Evolutionary conservation across 1,284 basidiomycete genomes (phyloP), one percentile per base, ranked within the genome.

Genomic region (Apiotrichum porosum): DNA sequence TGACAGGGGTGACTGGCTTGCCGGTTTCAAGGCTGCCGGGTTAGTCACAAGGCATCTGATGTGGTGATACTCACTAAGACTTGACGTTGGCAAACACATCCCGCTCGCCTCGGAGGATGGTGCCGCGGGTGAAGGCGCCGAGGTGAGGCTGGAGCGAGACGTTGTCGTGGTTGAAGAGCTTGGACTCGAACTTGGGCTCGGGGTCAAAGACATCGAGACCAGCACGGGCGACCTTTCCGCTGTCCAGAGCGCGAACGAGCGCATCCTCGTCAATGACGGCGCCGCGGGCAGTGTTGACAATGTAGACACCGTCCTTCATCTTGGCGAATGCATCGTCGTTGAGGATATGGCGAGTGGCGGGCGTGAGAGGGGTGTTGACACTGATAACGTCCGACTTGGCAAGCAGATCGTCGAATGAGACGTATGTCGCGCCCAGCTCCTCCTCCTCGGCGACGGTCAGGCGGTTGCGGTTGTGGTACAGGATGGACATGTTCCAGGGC

Each of bases 251-350:
- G 22, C 55, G 51, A 13, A 70, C 57, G 24, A 71, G 57, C 9
- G 68, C 68, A 4, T 52, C 48, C 39, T 71, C 69, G 44, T 71
- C 63, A 24, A 71, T 66, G 14, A 71, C 68, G 45, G 53, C 39
- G 23, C 57, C 58, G 21, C 69, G 45, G 17, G 65, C 62, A n/a
- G 68, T 70, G 53, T 71, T 71, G 49, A 71, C 62, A 35, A 71
- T 62, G 42, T 65, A 63, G 15, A 68, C 66, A 4, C 66, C 67
- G 23, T 62, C 58, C 42, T 64, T 62, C 69, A 71, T 71, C 50
- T 60, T 61, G 1, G 57, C 56, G 44, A 71, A 68, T 28, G 62
- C 56, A 19, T 57, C 49, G 30, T 61, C 65, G 22, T 49, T 54
- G n/a, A 71, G 35, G 32, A 67, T 26, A 38, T 62, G 57, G 21